A percentile compares a stretch with the other conserved stretches of the same genome.
Conservation (phyloP, 371 early-diverging fungal species). For the Dinochytrium kinnereticum region DNA sequence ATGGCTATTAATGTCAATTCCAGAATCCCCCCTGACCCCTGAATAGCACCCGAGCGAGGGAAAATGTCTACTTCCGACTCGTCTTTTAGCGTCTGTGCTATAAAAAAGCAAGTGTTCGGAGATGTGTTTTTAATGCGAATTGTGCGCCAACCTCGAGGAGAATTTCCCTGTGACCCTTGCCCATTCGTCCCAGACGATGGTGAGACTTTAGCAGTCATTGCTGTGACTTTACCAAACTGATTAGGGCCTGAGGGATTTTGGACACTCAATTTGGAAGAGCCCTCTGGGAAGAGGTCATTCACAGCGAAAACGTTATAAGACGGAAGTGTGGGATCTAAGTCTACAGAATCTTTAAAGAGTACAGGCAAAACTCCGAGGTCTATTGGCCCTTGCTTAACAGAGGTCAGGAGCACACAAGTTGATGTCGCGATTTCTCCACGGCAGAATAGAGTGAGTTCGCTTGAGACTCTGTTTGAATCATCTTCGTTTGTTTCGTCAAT, state of each 20-base stretch:
- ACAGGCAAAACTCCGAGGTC: conserved; percentile 43
- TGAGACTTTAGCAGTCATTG: background rate
- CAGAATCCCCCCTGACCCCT: conserved; percentile 19
- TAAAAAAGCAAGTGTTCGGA: conserved; percentile 36
- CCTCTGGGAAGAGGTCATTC: background rate
- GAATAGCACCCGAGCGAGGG: conserved; percentile 36
- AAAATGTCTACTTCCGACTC: conserved; percentile 31
- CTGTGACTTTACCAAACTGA: too few species aligned
- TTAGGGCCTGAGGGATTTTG: too few species aligned
- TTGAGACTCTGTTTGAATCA: conserved; percentile 15
- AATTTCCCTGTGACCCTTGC: background rate
- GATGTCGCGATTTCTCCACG: conserved; percentile 38
- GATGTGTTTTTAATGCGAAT: conserved; percentile 49
- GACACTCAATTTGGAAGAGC: too few species aligned
- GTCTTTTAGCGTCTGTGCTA: conserved; percentile 25
- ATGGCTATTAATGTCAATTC: conserved; percentile 39
- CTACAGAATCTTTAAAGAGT: conserved; percentile 7
- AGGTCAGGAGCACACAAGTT: conserved; percentile 39
- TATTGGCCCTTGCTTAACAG: conserved; percentile 47
- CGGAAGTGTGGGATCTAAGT: background rate
- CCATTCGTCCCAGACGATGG: too few species aligned
- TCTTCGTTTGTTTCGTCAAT: conserved; percentile 19
- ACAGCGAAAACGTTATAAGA: conserved; percentile 20
- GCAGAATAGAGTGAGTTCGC: conserved; percentile 30
- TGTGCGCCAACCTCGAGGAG: conserved; percentile 13